These are phyloP conservation scores for Chlorella variabilis DNA, from an alignment of 163 green algal genomes.

Conservation along the genomic window DNA sequence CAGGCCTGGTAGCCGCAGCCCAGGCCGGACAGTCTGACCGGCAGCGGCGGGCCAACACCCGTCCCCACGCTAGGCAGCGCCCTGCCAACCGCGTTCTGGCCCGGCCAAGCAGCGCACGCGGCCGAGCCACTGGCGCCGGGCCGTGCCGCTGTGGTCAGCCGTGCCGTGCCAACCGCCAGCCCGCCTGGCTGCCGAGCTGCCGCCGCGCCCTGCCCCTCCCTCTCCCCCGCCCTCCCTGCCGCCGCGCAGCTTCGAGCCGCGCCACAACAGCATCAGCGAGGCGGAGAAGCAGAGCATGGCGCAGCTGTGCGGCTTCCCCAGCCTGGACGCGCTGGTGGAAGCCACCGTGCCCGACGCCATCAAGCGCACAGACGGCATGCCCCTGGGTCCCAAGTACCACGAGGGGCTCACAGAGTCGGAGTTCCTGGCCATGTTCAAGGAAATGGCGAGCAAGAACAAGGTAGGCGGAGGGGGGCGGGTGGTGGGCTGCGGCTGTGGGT, in stretches of 20 bases:
- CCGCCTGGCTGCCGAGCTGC: too few relatives aligned
- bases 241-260: constrained; percentile 87
- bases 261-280: constrained; percentile 92
- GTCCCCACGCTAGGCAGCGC: too few relatives aligned
- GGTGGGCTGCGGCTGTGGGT: neutral
- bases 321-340: constrained; percentile 90
- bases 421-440: constrained; percentile 93
- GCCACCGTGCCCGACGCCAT: constrained; percentile 96
- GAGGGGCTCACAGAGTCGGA: constrained; percentile 89
- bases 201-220: neutral
- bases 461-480: constrained; percentile 83
- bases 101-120: too few relatives aligned
- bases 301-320: constrained; percentile 80
- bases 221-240: neutral
- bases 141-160: too few relatives aligned
- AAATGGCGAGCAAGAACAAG: constrained; percentile 97
- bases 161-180: neutral
- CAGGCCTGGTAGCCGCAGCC: too few relatives aligned
- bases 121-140: too few relatives aligned
- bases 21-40: too few relatives aligned
- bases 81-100: too few relatives aligned
- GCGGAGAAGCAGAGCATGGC: constrained; percentile 90
- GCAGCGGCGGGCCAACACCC: too few relatives aligned
- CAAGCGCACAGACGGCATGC: constrained; percentile 77
- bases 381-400: constrained; percentile 85